Percentiles rank a stretch among this genome's conserved stretches.
These are phyloP conservation scores for Metschnikowia hibisci DNA, from an alignment of 805 yeast genomes.

Conservation along the genomic window DNA sequence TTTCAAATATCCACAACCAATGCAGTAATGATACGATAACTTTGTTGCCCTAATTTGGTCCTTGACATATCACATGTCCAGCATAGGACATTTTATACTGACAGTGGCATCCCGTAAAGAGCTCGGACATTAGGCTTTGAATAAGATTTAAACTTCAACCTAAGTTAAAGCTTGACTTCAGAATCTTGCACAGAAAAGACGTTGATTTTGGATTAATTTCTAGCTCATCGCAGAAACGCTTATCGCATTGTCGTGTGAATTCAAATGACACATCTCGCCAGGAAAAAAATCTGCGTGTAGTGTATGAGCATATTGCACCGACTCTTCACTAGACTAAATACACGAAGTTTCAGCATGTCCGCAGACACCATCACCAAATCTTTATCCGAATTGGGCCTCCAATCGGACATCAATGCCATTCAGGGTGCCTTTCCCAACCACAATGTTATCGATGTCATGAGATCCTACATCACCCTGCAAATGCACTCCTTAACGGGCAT, in stretches of 20 bases:
- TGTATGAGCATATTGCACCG: constrained; percentile 11
- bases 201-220: background rate
- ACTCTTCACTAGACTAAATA: constrained; percentile 5
- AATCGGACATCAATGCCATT: constrained; percentile 39
- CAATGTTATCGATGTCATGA: constrained; percentile 82
- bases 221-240: background rate
- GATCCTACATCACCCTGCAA: constrained; percentile 84
- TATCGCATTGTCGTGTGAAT: constrained; percentile 5
- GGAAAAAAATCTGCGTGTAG: constrained; percentile 1
- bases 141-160: background rate
- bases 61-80: no score
- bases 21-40: no score
- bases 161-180: background rate
- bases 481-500: constrained; percentile 71
- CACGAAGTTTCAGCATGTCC: constrained; percentile 14
- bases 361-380: constrained; percentile 32
- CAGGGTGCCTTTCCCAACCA: constrained; percentile 68
- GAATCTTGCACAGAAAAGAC: no score
- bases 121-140: background rate
- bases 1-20: no score
- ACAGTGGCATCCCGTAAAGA: no score
- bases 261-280: constrained; percentile 1
- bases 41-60: no score
- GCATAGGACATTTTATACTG: no score
- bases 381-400: constrained; percentile 35